Conservation (phyloP, 345 rosid genomes). For the Geranium rotundifolium region DNA sequence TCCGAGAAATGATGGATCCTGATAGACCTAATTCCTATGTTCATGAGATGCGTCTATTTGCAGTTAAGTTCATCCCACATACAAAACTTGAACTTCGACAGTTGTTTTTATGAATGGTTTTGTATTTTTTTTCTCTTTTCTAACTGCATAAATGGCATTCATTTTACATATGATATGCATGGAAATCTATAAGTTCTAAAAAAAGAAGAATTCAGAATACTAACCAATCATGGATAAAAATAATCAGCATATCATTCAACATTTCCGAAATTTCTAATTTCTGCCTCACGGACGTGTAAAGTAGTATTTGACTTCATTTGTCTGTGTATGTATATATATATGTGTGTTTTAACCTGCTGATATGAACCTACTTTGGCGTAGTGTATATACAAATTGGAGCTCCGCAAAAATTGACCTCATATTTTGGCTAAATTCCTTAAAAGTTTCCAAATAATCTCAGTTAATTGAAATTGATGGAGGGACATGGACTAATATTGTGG, state of each 20-base stretch:
- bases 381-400: neutral
- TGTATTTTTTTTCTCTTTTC: neutral
- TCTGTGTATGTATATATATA: too few relatives aligned
- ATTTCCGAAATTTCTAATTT: too few relatives aligned
- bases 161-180: neutral
- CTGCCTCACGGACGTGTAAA: too few relatives aligned
- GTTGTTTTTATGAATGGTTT: neutral
- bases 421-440: neutral
- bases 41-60: constrained; percentile 57
- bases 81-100: neutral
- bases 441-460: neutral
- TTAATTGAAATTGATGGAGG: neutral
- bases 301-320: too few relatives aligned
- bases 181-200: neutral
- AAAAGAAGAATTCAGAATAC: neutral
- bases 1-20: constrained; percentile 68
- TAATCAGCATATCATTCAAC: too few relatives aligned
- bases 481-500: too few relatives aligned
- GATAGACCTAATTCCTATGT: constrained; percentile 39
- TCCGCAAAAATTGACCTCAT: neutral
- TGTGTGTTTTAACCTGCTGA: neutral
- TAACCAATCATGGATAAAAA: too few relatives aligned
- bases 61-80: constrained; percentile 39
- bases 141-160: neutral
- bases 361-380: neutral